A percentile compares a stretch with the other conserved stretches of the same genome.
These are phyloP conservation scores for Achaetomium macrosporum DNA, from an alignment of 2,329 filamentous ascomycete species.

Conservation along the genomic window DNA sequence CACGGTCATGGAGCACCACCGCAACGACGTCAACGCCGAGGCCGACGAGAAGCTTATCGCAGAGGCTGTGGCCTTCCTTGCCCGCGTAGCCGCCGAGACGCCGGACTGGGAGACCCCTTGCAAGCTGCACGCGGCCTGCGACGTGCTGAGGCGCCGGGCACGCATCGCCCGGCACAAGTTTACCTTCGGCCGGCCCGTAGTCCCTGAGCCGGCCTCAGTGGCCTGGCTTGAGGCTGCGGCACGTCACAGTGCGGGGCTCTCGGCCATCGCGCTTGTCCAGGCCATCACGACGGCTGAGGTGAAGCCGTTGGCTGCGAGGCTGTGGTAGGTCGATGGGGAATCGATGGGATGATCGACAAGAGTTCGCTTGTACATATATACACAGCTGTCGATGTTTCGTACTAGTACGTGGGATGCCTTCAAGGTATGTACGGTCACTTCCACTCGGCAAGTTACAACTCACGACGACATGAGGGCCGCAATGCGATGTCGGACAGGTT, in stretches of 20 bases:
- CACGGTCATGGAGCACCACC: neutral
- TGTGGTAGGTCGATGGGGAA: neutral
- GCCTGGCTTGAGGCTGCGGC: neutral
- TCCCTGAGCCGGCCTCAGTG: neutral
- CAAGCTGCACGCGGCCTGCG: neutral
- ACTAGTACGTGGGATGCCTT: too few relatives aligned
- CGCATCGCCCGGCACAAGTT: neutral
- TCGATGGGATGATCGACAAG: too few relatives aligned
- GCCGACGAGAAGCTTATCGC: neutral
- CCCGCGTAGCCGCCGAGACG: neutral
- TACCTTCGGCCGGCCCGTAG: neutral
- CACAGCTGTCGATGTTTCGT: too few relatives aligned
- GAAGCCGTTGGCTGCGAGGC: neutral
- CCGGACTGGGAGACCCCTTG: neutral
- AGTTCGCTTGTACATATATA: too few relatives aligned
- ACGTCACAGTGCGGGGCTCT: neutral
- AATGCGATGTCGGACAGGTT: too few relatives aligned
- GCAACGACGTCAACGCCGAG: neutral
- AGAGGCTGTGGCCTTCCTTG: neutral
- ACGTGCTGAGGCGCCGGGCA: neutral
- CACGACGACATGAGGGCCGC: too few relatives aligned
- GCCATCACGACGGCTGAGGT: neutral
- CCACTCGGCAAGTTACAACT: too few relatives aligned
- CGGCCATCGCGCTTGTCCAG: neutral
- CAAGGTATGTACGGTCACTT: too few relatives aligned